Conservation (phyloP, 2,329 filamentous ascomycete species). For the Fusarium temperatum region DNA sequence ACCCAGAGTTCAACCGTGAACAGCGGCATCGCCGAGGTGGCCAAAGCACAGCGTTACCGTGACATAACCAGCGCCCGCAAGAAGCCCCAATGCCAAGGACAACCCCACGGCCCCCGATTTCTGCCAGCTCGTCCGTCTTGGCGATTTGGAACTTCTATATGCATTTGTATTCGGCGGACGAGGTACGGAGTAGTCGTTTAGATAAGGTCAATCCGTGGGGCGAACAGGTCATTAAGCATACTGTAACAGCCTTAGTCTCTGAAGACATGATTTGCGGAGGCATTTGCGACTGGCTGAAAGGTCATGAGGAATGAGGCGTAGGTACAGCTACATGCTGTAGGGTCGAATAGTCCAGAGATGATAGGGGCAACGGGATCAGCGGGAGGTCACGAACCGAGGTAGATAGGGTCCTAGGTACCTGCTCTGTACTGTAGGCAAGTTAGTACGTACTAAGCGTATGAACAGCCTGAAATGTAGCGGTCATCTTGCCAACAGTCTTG, state of each 20-base stretch:
- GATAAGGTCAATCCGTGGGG: neutral
- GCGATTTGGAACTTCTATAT: neutral
- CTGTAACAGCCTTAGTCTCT: neutral
- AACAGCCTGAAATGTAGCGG: neutral
- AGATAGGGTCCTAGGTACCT: neutral
- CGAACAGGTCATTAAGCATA: neutral
- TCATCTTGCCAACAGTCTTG: slow-evolving; percentile 17
- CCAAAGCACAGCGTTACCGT: neutral
- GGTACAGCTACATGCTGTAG: neutral
- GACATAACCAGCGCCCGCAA: slow-evolving; percentile 16
- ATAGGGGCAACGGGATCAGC: slow-evolving; percentile 17
- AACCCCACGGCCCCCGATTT: neutral
- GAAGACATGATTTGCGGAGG: neutral
- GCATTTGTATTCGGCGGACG: neutral
- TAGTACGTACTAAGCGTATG: neutral
- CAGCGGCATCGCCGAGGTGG: neutral
- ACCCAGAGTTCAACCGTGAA: neutral
- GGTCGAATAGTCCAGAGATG: neutral
- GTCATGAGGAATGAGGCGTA: neutral
- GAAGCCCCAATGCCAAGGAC: neutral
- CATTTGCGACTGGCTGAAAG: neutral
- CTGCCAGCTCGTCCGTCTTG: neutral
- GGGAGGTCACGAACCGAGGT: neutral
- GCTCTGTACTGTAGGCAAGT: neutral
- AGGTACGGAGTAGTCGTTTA: neutral